Base-by-base conservation (phyloP, 352 stramenopile genomes). In the Saprolegnia parasitica region DNA sequence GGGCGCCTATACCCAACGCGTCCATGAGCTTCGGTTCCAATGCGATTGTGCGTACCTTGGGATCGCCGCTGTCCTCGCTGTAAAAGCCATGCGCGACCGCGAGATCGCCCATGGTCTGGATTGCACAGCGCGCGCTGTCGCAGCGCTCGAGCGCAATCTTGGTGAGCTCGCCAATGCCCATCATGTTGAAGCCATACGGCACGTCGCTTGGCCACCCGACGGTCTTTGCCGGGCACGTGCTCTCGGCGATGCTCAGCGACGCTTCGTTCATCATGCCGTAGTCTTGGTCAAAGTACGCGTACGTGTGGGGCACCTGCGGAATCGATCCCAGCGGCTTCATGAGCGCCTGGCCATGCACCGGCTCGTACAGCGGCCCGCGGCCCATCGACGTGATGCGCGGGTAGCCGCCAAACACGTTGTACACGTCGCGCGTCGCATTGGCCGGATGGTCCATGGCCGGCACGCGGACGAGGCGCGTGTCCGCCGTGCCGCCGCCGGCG, bases 191-290 rank as follows among this genome's bases (percentile, higher is more conserved):
- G 52, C 91, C 92, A 29, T 87, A 77, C 6, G 74, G 49, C 1
- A 81, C 68, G 47, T 93, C 70, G 3, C 78, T 62, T 2, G 84
- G 58, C 87, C 85, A 95, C 64, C 89, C 81, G 42, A 89, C 77
- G 42, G 86, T 95, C 56, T 89, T 86, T 21, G 85, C 86, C 6
- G 84, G 83, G 67, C 93, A 98, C n/a, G 94, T 98, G 61, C 85
- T 97, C 81, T 98, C 95, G 5, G 84, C 91, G 56, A 98, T 98
- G 58, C 81, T 96, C 49, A 98, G 78, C 76, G 97, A 85, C 65
- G 90, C 76, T 66, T 98, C 95, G 77, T 98, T 98, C 77, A 98
- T 96, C 75, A 97, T 92, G 40, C 88, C 93, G 71, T 98, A 95
- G 74, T 93, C 87, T 56, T 97, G 93, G 71, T 98, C 94, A 57